phyloP scores from a whole-genome alignment of 1,284 basidiomycete genomes.

The Ustilago nuda region DNA sequence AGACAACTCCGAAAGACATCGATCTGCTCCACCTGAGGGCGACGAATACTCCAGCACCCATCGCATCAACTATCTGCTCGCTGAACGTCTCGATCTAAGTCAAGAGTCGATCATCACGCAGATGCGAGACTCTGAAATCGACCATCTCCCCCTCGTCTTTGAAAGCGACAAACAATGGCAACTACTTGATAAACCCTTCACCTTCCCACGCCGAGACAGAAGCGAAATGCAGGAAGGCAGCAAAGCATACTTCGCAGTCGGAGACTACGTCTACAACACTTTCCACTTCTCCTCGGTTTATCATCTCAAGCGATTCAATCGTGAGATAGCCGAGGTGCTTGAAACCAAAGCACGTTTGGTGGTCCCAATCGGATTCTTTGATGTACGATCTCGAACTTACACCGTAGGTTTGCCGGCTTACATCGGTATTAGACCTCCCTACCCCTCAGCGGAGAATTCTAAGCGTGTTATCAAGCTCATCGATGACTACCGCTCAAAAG shows the following conservation, averaged over 20 bases:
- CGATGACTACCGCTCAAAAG: conserved; percentile 1
- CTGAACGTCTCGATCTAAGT: neutral
- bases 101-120: conserved; percentile 5
- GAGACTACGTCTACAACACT: conserved; percentile 29
- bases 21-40: neutral
- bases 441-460: conserved; percentile 8
- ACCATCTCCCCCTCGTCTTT: conserved; percentile 16
- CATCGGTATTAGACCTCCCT: conserved; percentile 22
- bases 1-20: too few species aligned
- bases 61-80: conserved; percentile 15
- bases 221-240: neutral
- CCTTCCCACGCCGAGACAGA: conserved; percentile 11
- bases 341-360: neutral
- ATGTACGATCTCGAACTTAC: conserved; percentile 8
- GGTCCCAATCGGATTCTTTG: conserved; percentile 14
- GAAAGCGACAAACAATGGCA: conserved; percentile 7
- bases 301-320: conserved; percentile 22
- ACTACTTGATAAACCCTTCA: neutral
- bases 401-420: conserved; percentile 27
- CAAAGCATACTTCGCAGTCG: neutral
- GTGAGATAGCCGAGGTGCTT: conserved; percentile 1
- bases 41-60: neutral
- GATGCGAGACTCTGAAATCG: conserved; percentile 10
- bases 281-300: conserved; percentile 13
- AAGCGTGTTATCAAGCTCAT: conserved; percentile 1